Conservation (phyloP, 441 rosid genomes). For the Corymbia calophylla region DNA sequence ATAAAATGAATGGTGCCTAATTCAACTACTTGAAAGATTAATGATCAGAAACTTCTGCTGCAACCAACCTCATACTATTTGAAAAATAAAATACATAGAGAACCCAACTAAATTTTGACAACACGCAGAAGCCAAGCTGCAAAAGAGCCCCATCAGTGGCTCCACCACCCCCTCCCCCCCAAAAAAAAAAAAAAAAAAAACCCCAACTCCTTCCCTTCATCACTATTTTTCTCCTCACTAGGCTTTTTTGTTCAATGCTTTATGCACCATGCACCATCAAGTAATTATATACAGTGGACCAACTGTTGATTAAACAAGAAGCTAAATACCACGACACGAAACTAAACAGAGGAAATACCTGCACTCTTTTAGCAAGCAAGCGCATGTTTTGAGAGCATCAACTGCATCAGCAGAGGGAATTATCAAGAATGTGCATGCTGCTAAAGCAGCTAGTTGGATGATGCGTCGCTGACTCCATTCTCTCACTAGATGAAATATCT, state of each 20-base stretch:
- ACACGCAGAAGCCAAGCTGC: not conserved
- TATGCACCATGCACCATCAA: not conserved
- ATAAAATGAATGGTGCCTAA: not conserved
- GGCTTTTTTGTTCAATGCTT: not conserved
- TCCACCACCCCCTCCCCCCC: not conserved
- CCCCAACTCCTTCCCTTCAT: not conserved
- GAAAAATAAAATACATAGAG: not conserved
- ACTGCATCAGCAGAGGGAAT: constrained; percentile 90
- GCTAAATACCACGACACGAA: not conserved
- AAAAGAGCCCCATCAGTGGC: not conserved
- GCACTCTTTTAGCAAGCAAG: constrained; percentile 88
- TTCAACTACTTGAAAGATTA: not conserved
- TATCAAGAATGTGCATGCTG: constrained; percentile 54
- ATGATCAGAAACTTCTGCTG: not conserved
- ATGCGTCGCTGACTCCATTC: constrained; percentile 30
- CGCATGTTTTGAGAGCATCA: constrained; percentile 91
- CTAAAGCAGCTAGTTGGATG: constrained; percentile 39
- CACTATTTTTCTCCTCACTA: not conserved
- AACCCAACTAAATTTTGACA: not conserved
- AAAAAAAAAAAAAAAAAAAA: too few species aligned
- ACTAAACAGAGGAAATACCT: constrained; percentile 37
- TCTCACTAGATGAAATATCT: constrained; percentile 22
- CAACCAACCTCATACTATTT: not conserved
- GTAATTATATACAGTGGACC: not conserved
- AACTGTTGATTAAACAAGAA: not conserved